Evolutionary conservation across 805 yeast genomes (phyloP).

Genomic region (Myxozyma lipomycoides): DNA sequence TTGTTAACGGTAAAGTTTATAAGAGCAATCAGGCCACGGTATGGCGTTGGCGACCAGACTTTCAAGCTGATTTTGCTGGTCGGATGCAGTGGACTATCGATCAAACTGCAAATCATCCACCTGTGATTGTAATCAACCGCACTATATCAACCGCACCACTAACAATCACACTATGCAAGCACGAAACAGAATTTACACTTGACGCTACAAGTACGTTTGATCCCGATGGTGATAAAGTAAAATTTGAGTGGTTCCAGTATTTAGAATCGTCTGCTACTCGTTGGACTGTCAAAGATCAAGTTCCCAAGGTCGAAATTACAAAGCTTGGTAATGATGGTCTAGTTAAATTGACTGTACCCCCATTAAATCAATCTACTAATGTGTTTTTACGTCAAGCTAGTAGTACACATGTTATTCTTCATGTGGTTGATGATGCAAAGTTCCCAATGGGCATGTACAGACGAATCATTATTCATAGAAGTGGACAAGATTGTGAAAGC

Average conservation of each 20-base stretch:
- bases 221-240: slow-evolving; percentile 7
- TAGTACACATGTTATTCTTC: no score
- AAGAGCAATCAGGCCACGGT: slow-evolving; percentile 5
- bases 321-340: no score
- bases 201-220: slow-evolving; percentile 7
- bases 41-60: slow-evolving; percentile 12
- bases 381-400: no score
- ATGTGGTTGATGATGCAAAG: no score
- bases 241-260: slow-evolving; percentile 6
- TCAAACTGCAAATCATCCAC: slow-evolving; percentile 2
- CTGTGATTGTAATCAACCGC: slow-evolving; percentile 4
- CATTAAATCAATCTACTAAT: no score
- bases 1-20: slow-evolving; percentile 1
- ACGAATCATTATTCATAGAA: no score
- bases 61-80: slow-evolving; percentile 9
- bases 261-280: no score
- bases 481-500: no score
- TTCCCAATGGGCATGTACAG: no score
- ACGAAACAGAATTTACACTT: not conserved
- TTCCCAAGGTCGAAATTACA: no score
- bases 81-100: slow-evolving; percentile 9
- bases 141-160: slow-evolving; percentile 1
- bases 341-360: no score
- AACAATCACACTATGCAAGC: not conserved
- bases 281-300: no score